Base-by-base conservation (phyloP, 2,329 filamentous ascomycete species). In the Trichoderma koningiopsis region DNA sequence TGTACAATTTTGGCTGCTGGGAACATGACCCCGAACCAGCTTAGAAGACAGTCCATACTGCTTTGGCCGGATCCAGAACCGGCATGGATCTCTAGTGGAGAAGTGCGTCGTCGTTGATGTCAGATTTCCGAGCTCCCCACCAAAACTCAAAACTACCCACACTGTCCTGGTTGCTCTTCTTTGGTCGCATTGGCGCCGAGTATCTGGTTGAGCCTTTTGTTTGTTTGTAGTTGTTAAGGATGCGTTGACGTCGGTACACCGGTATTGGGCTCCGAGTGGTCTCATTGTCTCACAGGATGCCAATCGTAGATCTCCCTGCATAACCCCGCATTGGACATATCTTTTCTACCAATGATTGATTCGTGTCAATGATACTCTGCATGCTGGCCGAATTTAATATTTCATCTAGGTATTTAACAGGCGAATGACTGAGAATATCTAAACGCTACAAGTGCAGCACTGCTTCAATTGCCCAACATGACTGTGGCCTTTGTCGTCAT, bases 401-500 rank as follows among this genome's bases (percentile, higher is more conserved):
- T 59, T 43, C 6, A 43, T n/a, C 22, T 4, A n/a, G n/a, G n/a
- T n/a, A 37, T 40, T 22, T 2, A 27, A 16, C 6, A 27, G 53
- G 27, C 16, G 27, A 8, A 19, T 53, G 24, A 14, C 19, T 57
- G 55, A 8, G 10, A 5, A 8, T 11, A 1, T 49, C 47, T 49
- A 10, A 22, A 13, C 6, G 43, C 6, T 6, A 3, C 4, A 22
- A 47, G n/a, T 29, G 31, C 19, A 31, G 5, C 16, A n/a, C 19
- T 19, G 29, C 3, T 43, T 10, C 16, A 7, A n/a, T 2, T 16
- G 3, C 31, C 33, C 35, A 53, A 19, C 29, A 76, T 77, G 33
- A 35, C 11, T 14, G 33, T 13, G 72, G 77, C 78, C 4, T 81
- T 77, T 49, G 83, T 90, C 55, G 80, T 84, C 55, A 76, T 91